A percentile compares a stretch with the other conserved stretches of the same genome.
phyloP scores from a whole-genome alignment of 805 yeast species.

The Wickerhamiella parazyma region DNA sequence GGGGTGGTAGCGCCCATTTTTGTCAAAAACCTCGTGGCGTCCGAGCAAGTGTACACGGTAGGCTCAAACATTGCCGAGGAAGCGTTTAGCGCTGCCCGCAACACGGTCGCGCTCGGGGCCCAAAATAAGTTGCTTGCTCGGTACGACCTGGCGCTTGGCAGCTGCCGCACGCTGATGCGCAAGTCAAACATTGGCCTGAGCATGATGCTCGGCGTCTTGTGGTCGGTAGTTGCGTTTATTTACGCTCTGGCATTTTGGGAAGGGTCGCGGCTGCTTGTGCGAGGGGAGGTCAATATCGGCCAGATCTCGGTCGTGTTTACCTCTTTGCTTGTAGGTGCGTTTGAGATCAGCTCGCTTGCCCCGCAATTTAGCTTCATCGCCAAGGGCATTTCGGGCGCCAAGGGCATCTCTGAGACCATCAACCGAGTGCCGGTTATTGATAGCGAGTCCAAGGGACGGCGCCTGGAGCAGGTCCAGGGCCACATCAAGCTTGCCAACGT shows the following conservation, averaged over 20 bases:
- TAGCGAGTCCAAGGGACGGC: slow-evolving; percentile 21
- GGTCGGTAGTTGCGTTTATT: slow-evolving; percentile 26
- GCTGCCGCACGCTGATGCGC: slow-evolving; percentile 20
- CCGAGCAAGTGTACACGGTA: slow-evolving; percentile 20
- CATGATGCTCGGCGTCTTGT: slow-evolving; percentile 28
- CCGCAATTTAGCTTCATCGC: slow-evolving; percentile 29
- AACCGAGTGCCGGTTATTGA: slow-evolving; percentile 32
- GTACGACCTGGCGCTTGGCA: slow-evolving; percentile 23
- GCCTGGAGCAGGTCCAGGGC: slow-evolving; percentile 30
- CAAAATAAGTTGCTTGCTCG: slow-evolving; percentile 26
- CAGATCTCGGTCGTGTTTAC: slow-evolving; percentile 27
- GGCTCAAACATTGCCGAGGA: slow-evolving; percentile 32
- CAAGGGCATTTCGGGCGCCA: slow-evolving; percentile 30
- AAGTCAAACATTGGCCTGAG: slow-evolving; percentile 23
- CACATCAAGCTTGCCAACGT: slow-evolving; percentile 75
- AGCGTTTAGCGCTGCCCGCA: slow-evolving; percentile 30
- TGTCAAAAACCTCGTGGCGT: slow-evolving; percentile 22
- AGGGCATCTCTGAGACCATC: slow-evolving; percentile 31
- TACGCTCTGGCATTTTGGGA: slow-evolving; percentile 33
- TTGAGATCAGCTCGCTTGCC: slow-evolving; percentile 30
- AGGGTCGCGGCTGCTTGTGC: slow-evolving; percentile 29
- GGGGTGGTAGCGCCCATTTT: slow-evolving; percentile 24
- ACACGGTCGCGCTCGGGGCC: slow-evolving; percentile 31
- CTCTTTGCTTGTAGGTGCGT: slow-evolving; percentile 32
- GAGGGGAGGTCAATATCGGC: slow-evolving; percentile 25